A percentile compares a stretch with the other conserved stretches of the same genome.
phyloP scores from a whole-genome alignment of 2,329 filamentous ascomycete genomes.

The Claviceps fusiformis region DNA sequence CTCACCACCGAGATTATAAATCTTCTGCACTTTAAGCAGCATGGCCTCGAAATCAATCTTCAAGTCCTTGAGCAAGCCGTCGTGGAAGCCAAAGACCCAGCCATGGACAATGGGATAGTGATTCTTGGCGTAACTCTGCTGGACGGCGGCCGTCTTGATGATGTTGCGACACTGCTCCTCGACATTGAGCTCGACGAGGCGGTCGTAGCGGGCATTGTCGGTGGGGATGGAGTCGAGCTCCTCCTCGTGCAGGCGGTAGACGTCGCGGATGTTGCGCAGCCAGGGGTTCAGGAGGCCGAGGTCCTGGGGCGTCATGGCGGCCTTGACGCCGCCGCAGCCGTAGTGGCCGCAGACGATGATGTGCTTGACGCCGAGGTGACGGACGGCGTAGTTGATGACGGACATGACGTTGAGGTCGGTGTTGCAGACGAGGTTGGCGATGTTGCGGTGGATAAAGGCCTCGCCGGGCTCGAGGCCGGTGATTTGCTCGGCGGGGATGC shows the following conservation, averaged over 20 bases:
- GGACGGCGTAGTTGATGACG: slow-evolving; percentile 79
- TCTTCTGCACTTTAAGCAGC: slow-evolving; percentile 47
- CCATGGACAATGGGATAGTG: slow-evolving; percentile 57
- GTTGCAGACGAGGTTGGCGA: slow-evolving; percentile 74
- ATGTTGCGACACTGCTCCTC: slow-evolving; percentile 63
- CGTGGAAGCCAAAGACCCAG: slow-evolving; percentile 58
- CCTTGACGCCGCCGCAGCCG: slow-evolving; percentile 64
- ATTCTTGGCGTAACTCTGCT: slow-evolving; percentile 52
- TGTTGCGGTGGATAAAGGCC: slow-evolving; percentile 89
- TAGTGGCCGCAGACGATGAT: slow-evolving; percentile 71
- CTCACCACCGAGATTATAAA: slow-evolving; percentile 40
- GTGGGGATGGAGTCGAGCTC: slow-evolving; percentile 53
- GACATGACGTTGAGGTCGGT: slow-evolving; percentile 67
- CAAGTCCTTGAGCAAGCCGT: slow-evolving; percentile 53
- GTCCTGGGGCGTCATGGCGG: slow-evolving; percentile 58
- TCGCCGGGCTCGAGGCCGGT: slow-evolving; percentile 75
- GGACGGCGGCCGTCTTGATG: slow-evolving; percentile 67
- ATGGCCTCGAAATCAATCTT: slow-evolving; percentile 46
- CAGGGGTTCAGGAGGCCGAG: slow-evolving; percentile 60
- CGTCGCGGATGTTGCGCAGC: slow-evolving; percentile 61
- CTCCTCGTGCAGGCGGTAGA: slow-evolving; percentile 56
- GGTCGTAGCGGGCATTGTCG: slow-evolving; percentile 47
- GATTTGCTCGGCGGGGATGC: slow-evolving; percentile 83
- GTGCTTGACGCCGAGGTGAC: slow-evolving; percentile 68
- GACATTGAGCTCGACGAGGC: slow-evolving; percentile 76